phyloP scores from a whole-genome alignment of 768 basidiomycete genomes.

The Pleurotus giganteus region DNA sequence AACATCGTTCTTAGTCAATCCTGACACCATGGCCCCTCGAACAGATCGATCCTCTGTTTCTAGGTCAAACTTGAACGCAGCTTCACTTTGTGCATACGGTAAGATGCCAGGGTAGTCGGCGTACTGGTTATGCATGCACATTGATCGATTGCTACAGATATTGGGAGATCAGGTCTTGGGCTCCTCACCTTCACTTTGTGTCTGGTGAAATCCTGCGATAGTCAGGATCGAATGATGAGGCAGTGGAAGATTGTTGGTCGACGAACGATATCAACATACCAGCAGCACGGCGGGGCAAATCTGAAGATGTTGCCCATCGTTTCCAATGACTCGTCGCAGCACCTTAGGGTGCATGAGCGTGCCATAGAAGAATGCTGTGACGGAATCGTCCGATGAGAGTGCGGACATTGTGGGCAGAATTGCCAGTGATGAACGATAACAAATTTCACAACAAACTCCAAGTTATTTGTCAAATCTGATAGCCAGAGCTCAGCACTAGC shows the following conservation, averaged over 20 bases:
- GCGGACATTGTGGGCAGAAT: too few species aligned
- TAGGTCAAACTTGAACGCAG: conserved; percentile 50
- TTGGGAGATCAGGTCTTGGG: background rate
- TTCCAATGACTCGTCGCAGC: conserved; percentile 70
- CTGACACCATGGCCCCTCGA: conserved; percentile 75
- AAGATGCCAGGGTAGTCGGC: conserved; percentile 87
- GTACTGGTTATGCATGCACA: conserved; percentile 30
- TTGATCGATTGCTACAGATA: background rate
- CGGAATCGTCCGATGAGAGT: background rate
- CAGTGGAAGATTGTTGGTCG: conserved; percentile 1
- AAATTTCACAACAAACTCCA: background rate
- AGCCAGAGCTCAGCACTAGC: too few species aligned
- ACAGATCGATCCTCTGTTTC: conserved; percentile 63
- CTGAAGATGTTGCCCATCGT: conserved; percentile 59
- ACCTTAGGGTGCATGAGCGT: conserved; percentile 88
- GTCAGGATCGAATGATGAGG: conserved; percentile 1
- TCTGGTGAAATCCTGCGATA: conserved; percentile 67
- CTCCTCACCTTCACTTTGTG: conserved; percentile 67
- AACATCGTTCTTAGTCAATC: conserved; percentile 66
- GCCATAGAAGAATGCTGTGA: conserved; percentile 80
- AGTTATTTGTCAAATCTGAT: too few species aligned
- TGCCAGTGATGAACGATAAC: too few species aligned
- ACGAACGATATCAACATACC: conserved; percentile 38
- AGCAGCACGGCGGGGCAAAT: conserved; percentile 73
- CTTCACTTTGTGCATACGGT: conserved; percentile 47